Evolutionary conservation across 257 asterid species (phyloP).

Genomic region (Craterostigma plantagineum): DNA sequence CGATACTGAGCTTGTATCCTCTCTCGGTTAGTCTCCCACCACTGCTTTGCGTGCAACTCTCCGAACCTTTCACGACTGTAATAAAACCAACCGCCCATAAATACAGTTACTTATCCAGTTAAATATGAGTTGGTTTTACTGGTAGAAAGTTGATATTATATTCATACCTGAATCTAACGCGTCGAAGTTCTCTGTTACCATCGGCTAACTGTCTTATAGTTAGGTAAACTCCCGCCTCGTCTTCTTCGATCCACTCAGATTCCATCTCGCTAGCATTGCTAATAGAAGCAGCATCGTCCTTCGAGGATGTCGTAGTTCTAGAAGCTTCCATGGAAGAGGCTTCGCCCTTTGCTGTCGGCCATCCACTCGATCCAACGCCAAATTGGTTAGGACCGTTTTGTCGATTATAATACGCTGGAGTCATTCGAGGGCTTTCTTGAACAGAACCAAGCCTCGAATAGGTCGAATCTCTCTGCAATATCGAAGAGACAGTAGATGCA

Average conservation of each 20-base stretch:
- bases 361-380: no score
- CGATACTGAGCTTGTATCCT: constrained; percentile 81
- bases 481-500: not conserved
- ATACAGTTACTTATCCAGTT: no score
- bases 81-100: not conserved
- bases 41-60: constrained; percentile 68
- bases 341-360: no score
- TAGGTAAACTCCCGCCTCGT: constrained; percentile 80
- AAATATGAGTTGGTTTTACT: no score
- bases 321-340: constrained; percentile 67
- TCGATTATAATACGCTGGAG: constrained; percentile 23
- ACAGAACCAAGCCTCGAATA: constrained; percentile 62
- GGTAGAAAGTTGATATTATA: no score
- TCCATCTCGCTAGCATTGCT: constrained; percentile 91
- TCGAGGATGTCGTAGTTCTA: constrained; percentile 60
- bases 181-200: constrained; percentile 85
- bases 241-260: constrained; percentile 91
- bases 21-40: constrained; percentile 97
- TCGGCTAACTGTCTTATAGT: constrained; percentile 80
- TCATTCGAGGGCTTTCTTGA: constrained; percentile 71
- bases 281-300: constrained; percentile 75
- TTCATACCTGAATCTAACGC: constrained; percentile 86
- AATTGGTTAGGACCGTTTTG: no score
- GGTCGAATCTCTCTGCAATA: constrained; percentile 73
- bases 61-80: constrained; percentile 80